Evolutionary conservation across 2,329 filamentous ascomycete genomes (phyloP).

Genomic region (Nemania sp.): DNA sequence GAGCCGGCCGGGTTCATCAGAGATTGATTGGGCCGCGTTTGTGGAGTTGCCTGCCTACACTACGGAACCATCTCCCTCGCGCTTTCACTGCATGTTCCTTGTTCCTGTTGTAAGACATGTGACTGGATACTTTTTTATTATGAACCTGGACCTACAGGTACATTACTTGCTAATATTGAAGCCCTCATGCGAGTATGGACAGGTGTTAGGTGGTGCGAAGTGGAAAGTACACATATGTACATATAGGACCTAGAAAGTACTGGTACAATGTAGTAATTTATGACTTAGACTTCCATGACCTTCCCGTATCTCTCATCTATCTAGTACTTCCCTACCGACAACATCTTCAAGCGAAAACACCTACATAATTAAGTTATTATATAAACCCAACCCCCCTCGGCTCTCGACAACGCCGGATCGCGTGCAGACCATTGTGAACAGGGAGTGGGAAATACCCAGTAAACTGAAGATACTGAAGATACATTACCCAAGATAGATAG

Average conservation of each 20-base stretch:
- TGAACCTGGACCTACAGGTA: too few relatives aligned
- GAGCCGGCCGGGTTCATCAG: too few relatives aligned
- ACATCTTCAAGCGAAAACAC: not conserved
- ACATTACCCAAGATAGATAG: not conserved
- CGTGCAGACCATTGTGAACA: too few relatives aligned
- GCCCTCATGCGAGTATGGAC: too few relatives aligned
- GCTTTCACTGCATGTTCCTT: constrained; percentile 2
- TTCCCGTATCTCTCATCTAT: not conserved
- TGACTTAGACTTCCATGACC: not conserved
- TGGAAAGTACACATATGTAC: too few relatives aligned
- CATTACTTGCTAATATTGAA: too few relatives aligned
- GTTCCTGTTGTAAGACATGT: not conserved
- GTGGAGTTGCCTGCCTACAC: not conserved
- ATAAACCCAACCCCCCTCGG: not conserved
- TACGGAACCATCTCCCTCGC: not conserved
- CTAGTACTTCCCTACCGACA: not conserved
- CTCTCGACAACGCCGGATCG: too few relatives aligned
- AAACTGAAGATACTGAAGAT: not conserved
- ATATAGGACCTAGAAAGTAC: too few relatives aligned
- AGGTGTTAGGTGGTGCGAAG: too few relatives aligned
- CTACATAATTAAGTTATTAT: not conserved
- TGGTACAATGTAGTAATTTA: too few relatives aligned
- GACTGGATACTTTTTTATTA: too few relatives aligned
- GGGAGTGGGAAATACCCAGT: not conserved
- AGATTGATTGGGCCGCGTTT: not conserved